Evolutionary conservation across 306 rosid genomes (phyloP), one percentile per base, ranked within the genome.

Genomic region (Vigna mungo): DNA sequence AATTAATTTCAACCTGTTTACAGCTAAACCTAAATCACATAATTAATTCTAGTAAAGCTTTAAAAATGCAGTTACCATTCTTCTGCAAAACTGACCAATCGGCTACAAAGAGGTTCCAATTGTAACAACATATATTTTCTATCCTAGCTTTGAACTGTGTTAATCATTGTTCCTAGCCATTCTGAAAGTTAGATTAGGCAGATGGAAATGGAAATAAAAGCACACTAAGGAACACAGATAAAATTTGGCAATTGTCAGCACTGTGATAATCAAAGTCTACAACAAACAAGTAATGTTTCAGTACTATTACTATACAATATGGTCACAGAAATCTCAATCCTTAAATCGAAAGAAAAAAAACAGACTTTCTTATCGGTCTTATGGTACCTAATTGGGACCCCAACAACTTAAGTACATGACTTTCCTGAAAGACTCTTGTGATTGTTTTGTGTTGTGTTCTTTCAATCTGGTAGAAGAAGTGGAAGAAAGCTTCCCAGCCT

Each of bases 401-500:
- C 87, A 84, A 30, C 96, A 92, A 69, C 93, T 92, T 44, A 87
- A 70, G 78, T 90, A 92, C 96, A 92, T 88, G 66, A 88, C 90
- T 0, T 76, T 88, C 39, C 88, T 88, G 1, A 88, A 68, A 1
- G 97, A 92, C 44, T 92, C 93, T 39, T 92, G 91, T 7, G 95
- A 86, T 15, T 82, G 76, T 41, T 81, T 89, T 16, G 71, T 15
- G 18, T 80, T 77, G 16, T 83, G 86, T 9, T 87, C 84, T 65
- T 83, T 78, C 18, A 83, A 7, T 12, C 36, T 75, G 14, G 86
- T 61, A 77, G 85, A 84, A 17, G 89, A 68, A 36, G 93, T 64
- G n/a, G 93, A 82, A 34, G 92, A 71, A 74, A 81, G 71, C 20
- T 81, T 86, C 47, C 74, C 76, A 12, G 87, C 63, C 44, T 83